Evolutionary conservation across 768 basidiomycete species (phyloP).

Genomic region (Lactarius sp.): DNA sequence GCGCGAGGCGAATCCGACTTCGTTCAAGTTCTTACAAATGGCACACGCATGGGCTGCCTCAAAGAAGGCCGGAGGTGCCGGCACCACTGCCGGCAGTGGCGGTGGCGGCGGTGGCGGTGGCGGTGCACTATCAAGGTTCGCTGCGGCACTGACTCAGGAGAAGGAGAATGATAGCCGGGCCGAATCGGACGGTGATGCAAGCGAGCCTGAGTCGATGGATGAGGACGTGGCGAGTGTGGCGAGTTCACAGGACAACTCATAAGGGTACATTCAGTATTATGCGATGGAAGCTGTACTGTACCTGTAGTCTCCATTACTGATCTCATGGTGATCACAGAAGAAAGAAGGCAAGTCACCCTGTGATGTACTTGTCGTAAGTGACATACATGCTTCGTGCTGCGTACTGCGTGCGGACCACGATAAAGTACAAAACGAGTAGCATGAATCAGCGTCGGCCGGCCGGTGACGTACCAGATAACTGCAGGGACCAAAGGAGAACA

Average conservation of each 20-base stretch:
- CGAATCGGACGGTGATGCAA: constrained; percentile 17
- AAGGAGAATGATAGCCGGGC: constrained; percentile 18
- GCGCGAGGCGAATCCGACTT: constrained; percentile 83
- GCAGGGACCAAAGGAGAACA: neutral
- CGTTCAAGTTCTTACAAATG: constrained; percentile 94
- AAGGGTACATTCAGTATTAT: constrained; percentile 13
- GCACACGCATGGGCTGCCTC: constrained; percentile 82
- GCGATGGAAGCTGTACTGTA: neutral
- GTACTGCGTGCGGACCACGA: neutral
- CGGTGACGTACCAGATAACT: neutral
- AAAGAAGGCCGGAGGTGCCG: constrained; percentile 35
- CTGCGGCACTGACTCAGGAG: constrained; percentile 34
- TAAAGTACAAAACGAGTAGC: neutral
- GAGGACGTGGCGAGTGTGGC: constrained; percentile 43
- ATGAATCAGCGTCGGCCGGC: neutral
- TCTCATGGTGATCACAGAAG: neutral
- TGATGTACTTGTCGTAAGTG: neutral
- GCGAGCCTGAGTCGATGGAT: constrained; percentile 30
- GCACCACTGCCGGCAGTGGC: constrained; percentile 24
- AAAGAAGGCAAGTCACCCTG: neutral
- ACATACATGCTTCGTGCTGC: neutral
- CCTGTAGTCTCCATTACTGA: neutral
- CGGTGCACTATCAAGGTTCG: constrained; percentile 44
- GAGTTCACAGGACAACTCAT: constrained; percentile 45
- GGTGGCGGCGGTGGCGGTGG: constrained; percentile 16